Conservation (phyloP, 2,329 filamentous ascomycete species). For the Monosporascus sp. region DNA sequence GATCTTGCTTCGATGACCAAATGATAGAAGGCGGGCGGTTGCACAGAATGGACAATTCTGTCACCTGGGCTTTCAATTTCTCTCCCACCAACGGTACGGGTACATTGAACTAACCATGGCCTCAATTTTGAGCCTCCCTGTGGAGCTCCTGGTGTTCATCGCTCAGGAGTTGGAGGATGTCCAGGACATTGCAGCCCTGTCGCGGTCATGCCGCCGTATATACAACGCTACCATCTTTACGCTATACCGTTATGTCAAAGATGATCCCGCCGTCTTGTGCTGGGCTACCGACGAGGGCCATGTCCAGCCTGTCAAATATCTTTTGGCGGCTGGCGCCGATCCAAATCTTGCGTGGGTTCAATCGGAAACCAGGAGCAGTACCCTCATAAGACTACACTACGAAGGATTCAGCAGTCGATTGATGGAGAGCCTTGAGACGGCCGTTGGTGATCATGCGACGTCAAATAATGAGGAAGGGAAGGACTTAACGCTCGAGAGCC, state of each 20-base stretch:
- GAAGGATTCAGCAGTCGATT: not conserved
- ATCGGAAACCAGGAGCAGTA: not conserved
- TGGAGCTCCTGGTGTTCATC: slow-evolving; percentile 11
- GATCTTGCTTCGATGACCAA: too few relatives aligned
- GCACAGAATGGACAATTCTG: too few relatives aligned
- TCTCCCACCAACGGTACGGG: too few relatives aligned
- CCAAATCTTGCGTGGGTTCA: slow-evolving; percentile 8
- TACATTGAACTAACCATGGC: slow-evolving; percentile 5
- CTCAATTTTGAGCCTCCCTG: slow-evolving; percentile 9
- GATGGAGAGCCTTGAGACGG: not conserved
- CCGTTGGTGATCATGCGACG: not conserved
- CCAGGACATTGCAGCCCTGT: slow-evolving; percentile 11
- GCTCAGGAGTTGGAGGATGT: slow-evolving; percentile 2
- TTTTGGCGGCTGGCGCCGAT: slow-evolving; percentile 14
- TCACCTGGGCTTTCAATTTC: too few relatives aligned
- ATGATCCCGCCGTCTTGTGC: slow-evolving; percentile 9
- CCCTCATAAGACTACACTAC: too few relatives aligned
- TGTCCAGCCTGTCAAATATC: slow-evolving; percentile 4
- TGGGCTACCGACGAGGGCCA: slow-evolving; percentile 13
- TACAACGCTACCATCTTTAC: slow-evolving; percentile 2
- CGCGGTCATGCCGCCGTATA: slow-evolving; percentile 13
- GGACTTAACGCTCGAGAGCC: not conserved
- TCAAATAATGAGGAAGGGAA: not conserved
- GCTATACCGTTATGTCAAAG: slow-evolving; percentile 10
- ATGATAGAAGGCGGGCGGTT: too few relatives aligned